Evolutionary conservation across 1,139 yeast genomes (phyloP).

Genomic region (Nadsonia starkeyi-henricii): DNA sequence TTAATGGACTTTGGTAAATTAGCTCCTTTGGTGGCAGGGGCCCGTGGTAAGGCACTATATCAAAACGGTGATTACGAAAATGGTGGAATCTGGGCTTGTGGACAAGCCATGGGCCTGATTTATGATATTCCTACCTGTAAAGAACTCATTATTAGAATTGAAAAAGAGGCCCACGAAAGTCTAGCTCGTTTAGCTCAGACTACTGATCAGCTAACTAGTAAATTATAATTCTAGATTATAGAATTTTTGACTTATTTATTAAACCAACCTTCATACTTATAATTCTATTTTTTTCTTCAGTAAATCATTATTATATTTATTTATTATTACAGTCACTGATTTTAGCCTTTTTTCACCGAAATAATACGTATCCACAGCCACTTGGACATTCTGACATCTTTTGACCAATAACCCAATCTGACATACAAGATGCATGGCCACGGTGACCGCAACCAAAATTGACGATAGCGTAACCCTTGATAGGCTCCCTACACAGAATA

Average conservation of each 20-base stretch:
- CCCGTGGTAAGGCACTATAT: conserved; percentile 20
- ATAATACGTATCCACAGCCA: conserved; percentile 37
- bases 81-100: conserved; percentile 24
- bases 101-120: conserved; percentile 21
- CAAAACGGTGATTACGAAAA: conserved; percentile 20
- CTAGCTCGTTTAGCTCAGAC: no score
- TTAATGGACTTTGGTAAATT: conserved; percentile 18
- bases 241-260: no score
- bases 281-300: no score
- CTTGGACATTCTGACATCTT: conserved; percentile 66
- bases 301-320: conserved; percentile 1
- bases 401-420: conserved; percentile 60
- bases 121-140: conserved; percentile 21
- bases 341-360: not conserved
- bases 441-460: conserved; percentile 72
- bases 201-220: no score
- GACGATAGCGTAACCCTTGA: conserved; percentile 59
- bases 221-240: no score
- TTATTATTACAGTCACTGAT: not conserved
- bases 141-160: conserved; percentile 17
- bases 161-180: conserved; percentile 11
- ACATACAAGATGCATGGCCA: conserved; percentile 72
- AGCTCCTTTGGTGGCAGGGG: conserved; percentile 19
- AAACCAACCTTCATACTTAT: no score
- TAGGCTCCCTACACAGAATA: conserved; percentile 66